Evolutionary conservation across 1,284 basidiomycete species (phyloP).

Genomic region (Microbotryum saponariae): DNA sequence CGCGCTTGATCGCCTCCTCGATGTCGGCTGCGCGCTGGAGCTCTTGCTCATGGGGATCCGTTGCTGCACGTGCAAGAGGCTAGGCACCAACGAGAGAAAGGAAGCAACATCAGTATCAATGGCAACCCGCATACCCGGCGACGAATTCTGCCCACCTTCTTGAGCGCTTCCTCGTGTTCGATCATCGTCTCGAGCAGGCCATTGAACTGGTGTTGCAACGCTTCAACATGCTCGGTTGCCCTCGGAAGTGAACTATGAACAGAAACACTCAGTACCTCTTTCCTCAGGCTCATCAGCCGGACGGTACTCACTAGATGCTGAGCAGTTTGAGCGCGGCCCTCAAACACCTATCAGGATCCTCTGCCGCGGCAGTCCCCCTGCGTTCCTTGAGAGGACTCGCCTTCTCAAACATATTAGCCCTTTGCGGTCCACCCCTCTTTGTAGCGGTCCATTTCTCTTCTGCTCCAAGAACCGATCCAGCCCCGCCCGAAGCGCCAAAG

Average conservation of each 20-base stretch:
- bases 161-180: constrained; percentile 27
- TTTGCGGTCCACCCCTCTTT: constrained; percentile 15
- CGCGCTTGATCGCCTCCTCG: constrained; percentile 33
- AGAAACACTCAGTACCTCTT: background rate
- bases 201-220: constrained; percentile 29
- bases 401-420: constrained; percentile 6
- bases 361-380: background rate
- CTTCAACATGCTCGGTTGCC: constrained; percentile 34
- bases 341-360: constrained; percentile 28
- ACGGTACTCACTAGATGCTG: constrained; percentile 27
- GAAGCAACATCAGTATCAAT: background rate
- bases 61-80: constrained; percentile 1
- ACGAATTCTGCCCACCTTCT: constrained; percentile 13
- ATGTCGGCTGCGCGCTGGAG: constrained; percentile 16
- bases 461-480: background rate
- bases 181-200: constrained; percentile 29
- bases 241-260: constrained; percentile 25
- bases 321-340: constrained; percentile 29
- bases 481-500: background rate
- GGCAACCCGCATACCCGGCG: too few species aligned
- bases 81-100: background rate
- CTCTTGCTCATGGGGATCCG: constrained; percentile 5
- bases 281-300: too few species aligned
- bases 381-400: constrained; percentile 22
- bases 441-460: constrained; percentile 15